Percentiles rank a stretch among this genome's conserved stretches.
Conservation (phyloP, 2,329 filamentous ascomycete species). For the Ascochyta koolunga region DNA sequence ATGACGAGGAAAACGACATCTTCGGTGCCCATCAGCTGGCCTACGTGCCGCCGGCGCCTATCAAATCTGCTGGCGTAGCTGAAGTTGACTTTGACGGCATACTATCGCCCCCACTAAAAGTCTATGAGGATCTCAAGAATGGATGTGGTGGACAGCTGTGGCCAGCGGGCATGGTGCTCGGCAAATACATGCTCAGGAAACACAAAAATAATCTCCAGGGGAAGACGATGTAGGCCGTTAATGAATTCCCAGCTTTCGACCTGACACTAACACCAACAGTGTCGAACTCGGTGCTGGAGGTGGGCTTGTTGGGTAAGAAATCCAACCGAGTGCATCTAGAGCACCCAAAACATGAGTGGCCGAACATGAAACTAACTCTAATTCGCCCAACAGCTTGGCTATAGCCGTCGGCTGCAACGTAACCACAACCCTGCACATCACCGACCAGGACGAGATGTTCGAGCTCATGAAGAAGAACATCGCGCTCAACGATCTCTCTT, state of each 20-base stretch:
- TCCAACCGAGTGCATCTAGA: conserved; percentile 19
- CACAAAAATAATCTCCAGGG: conserved; percentile 67
- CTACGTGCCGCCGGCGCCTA: conserved; percentile 60
- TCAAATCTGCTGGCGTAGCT: conserved; percentile 60
- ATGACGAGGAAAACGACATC: conserved; percentile 39
- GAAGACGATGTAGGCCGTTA: conserved; percentile 72
- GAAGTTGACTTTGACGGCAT: conserved; percentile 73
- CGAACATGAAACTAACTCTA: too few species aligned
- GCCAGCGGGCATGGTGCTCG: conserved; percentile 89
- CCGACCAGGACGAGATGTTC: conserved; percentile 87
- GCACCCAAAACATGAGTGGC: too few species aligned
- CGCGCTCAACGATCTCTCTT: conserved; percentile 73
- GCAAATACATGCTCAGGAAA: conserved; percentile 82
- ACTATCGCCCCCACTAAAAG: conserved; percentile 69
- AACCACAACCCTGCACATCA: conserved; percentile 72
- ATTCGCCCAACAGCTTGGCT: conserved; percentile 52
- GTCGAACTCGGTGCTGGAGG: conserved; percentile 92
- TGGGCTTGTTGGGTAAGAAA: conserved; percentile 72
- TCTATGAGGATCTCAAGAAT: conserved; percentile 83
- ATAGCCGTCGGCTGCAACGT: conserved; percentile 61
- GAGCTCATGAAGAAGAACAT: conserved; percentile 87
- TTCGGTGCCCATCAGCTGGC: conserved; percentile 58
- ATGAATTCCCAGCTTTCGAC: conserved; percentile 9
- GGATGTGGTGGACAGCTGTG: conserved; percentile 94
- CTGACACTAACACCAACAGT: conserved; percentile 54